Conservation (phyloP, 1,139 yeast genomes). For the Hansenula sp. region DNA sequence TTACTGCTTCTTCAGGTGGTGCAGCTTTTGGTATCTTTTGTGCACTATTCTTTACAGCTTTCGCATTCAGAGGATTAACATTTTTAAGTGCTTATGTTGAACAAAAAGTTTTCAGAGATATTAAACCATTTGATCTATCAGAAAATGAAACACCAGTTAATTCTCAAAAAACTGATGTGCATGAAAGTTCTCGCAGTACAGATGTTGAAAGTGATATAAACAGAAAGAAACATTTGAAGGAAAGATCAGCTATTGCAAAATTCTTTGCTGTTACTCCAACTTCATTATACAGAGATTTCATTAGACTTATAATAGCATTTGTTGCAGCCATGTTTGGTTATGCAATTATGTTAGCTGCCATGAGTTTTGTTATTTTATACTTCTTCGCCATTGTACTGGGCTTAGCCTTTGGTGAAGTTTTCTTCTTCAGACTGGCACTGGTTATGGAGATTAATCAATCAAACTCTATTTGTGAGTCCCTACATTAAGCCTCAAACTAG, state of each 20-base stretch:
- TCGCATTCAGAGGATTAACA: conserved; percentile 53
- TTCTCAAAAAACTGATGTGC: conserved; percentile 1
- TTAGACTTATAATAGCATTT: conserved; percentile 52
- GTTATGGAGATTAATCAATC: conserved; percentile 29
- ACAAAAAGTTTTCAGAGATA: conserved; percentile 50
- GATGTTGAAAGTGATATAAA: conserved; percentile 4
- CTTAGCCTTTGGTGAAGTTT: conserved; percentile 61
- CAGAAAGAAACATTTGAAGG: neutral
- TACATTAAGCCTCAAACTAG: neutral
- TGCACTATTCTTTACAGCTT: conserved; percentile 51
- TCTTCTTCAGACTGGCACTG: conserved; percentile 52
- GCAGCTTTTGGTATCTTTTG: conserved; percentile 72
- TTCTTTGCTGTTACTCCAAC: conserved; percentile 36
- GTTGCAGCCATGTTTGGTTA: conserved; percentile 63
- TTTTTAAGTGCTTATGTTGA: conserved; percentile 61
- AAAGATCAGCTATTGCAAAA: conserved; percentile 28
- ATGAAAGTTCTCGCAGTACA: neutral
- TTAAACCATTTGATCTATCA: conserved; percentile 9
- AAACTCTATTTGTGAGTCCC: conserved; percentile 8
- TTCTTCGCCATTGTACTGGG: conserved; percentile 73
- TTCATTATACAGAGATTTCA: conserved; percentile 43
- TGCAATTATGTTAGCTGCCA: conserved; percentile 72
- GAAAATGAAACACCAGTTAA: conserved; percentile 2
- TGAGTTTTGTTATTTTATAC: conserved; percentile 62
- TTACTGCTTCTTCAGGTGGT: conserved; percentile 49